phyloP scores from a whole-genome alignment of 257 asterid genomes.

The Linderniella brevidens region DNA sequence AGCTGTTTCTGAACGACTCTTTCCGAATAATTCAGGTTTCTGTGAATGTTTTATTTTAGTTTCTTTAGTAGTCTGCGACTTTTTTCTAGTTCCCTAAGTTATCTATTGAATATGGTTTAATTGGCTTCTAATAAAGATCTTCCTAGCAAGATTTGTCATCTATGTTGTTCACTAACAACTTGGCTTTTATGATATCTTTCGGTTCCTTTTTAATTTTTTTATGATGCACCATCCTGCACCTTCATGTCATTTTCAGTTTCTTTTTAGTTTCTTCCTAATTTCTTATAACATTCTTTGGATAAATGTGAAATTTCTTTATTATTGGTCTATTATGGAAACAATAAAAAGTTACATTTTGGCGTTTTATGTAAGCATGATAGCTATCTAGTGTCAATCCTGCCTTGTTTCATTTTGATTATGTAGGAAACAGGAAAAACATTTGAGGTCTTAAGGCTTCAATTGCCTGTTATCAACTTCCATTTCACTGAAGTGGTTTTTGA shows the following conservation, averaged over 20 bases:
- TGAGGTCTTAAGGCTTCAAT: constrained; percentile 73
- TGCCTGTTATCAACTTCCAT: constrained; percentile 63
- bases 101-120: neutral
- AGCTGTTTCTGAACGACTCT: constrained; percentile 72
- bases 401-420: constrained; percentile 14
- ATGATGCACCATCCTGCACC: too few relatives aligned
- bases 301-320: too few relatives aligned
- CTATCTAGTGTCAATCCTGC: neutral
- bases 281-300: too few relatives aligned
- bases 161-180: neutral
- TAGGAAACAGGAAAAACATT: constrained; percentile 79
- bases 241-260: too few relatives aligned
- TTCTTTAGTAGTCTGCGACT: neutral
- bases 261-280: too few relatives aligned
- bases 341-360: neutral
- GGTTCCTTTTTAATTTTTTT: too few relatives aligned
- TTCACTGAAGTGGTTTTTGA: constrained; percentile 57
- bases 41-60: constrained; percentile 11
- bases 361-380: neutral
- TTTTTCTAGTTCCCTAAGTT: neutral
- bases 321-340: too few relatives aligned
- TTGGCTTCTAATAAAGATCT: neutral
- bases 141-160: neutral
- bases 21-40: constrained; percentile 74
- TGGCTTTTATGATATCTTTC: too few relatives aligned